Conservation (phyloP, 1,284 basidiomycete species). For the Papiliotrema fonsecae region DNA sequence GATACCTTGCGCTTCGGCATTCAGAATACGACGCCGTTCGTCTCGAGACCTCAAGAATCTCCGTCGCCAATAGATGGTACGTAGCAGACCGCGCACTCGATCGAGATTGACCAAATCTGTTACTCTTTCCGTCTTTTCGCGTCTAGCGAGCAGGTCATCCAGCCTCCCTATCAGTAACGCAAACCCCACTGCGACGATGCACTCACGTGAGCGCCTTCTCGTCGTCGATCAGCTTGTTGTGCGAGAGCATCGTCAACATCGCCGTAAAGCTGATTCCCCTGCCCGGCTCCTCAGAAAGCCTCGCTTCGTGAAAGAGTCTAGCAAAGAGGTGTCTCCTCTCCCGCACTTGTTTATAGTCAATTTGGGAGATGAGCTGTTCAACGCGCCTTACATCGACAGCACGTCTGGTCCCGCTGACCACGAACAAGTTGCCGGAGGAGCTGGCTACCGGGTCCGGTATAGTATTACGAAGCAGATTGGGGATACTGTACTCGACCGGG, state of each 20-base stretch:
- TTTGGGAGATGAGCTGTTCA: slow-evolving; percentile 55
- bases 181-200: neutral
- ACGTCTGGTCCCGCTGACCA: slow-evolving; percentile 41
- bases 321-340: slow-evolving; percentile 66
- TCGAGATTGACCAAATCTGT: slow-evolving; percentile 78
- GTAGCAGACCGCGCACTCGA: slow-evolving; percentile 70
- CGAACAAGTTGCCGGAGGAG: slow-evolving; percentile 15
- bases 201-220: slow-evolving; percentile 77
- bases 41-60: slow-evolving; percentile 54
- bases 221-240: slow-evolving; percentile 88
- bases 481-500: slow-evolving; percentile 61
- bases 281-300: slow-evolving; percentile 63
- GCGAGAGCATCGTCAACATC: slow-evolving; percentile 83
- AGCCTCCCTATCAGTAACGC: slow-evolving; percentile 54
- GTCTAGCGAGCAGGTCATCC: slow-evolving; percentile 71
- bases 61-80: slow-evolving; percentile 67
- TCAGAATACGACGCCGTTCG: slow-evolving; percentile 24
- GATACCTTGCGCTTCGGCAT: slow-evolving; percentile 34
- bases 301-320: slow-evolving; percentile 78
- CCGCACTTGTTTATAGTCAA: slow-evolving; percentile 63
- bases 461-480: slow-evolving; percentile 53
- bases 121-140: slow-evolving; percentile 71
- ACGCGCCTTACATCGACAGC: slow-evolving; percentile 66
- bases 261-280: slow-evolving; percentile 85
- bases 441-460: slow-evolving; percentile 27